Evolutionary conservation across 2,329 filamentous ascomycete species (phyloP).

Genomic region (Fusarium temperatum): DNA sequence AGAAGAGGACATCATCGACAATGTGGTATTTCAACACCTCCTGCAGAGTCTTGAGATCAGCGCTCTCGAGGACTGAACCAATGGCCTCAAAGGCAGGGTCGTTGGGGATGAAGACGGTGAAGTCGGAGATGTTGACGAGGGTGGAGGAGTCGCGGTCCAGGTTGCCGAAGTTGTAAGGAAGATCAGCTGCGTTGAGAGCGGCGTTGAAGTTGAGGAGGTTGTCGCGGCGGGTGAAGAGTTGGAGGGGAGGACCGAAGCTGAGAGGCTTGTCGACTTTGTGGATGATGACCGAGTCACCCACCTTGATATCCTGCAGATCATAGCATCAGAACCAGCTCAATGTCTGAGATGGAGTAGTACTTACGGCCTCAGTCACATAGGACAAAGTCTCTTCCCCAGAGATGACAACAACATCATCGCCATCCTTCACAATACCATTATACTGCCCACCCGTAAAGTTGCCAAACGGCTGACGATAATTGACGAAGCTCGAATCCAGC

Average conservation of each 20-base stretch:
- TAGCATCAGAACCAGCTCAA: background rate
- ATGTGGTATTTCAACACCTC: constrained; percentile 46
- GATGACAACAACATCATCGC: constrained; percentile 44
- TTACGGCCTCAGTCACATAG: constrained; percentile 46
- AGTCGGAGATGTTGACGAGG: constrained; percentile 43
- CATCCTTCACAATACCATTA: constrained; percentile 47
- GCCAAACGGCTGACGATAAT: constrained; percentile 46
- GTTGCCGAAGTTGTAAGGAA: constrained; percentile 41
- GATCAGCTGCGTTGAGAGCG: constrained; percentile 40
- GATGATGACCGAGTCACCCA: constrained; percentile 43
- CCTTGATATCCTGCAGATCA: constrained; percentile 38
- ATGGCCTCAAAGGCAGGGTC: constrained; percentile 43
- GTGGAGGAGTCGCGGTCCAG: constrained; percentile 23
- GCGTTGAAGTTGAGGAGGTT: constrained; percentile 44
- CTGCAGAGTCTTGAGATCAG: constrained; percentile 37
- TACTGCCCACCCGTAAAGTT: constrained; percentile 51
- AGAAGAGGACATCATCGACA: constrained; percentile 45
- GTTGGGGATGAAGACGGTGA: constrained; percentile 44
- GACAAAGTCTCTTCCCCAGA: constrained; percentile 46
- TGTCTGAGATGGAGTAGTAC: background rate
- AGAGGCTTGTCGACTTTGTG: constrained; percentile 45
- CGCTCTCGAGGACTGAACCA: constrained; percentile 40
- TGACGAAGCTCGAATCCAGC: constrained; percentile 44
- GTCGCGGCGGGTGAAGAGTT: constrained; percentile 43
- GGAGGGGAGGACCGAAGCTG: constrained; percentile 43